These are phyloP conservation scores for Eucalyptus grandis DNA, from an alignment of 345 rosid species.

Conservation along the genomic window DNA sequence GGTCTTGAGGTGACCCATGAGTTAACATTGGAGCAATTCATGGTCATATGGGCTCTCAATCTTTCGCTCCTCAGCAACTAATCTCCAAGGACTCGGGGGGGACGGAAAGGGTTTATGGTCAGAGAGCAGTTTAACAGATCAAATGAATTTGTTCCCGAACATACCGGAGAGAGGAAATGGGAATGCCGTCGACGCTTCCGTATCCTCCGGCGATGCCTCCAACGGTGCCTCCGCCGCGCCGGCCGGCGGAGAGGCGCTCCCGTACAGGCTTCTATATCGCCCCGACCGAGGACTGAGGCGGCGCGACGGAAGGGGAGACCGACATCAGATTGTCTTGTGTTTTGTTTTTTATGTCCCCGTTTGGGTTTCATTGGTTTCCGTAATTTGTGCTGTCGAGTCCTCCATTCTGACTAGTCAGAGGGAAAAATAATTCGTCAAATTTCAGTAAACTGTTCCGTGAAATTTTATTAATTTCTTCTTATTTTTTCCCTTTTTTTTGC, in stretches of 20 bases:
- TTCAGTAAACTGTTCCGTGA: not conserved
- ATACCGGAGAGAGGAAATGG: not conserved
- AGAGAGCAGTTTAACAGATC: not conserved
- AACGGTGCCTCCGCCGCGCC: not conserved
- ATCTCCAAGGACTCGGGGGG: not conserved
- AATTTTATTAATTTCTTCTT: not conserved
- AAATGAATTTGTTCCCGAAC: not conserved
- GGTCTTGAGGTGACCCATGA: constrained; percentile 12
- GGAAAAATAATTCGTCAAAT: not conserved
- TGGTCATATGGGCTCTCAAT: not conserved
- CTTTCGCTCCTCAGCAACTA: not conserved
- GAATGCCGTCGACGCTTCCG: not conserved
- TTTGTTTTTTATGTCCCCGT: not conserved
- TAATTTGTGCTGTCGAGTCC: not conserved
- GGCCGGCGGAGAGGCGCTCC: not conserved
- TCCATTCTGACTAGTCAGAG: not conserved
- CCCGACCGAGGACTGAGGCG: not conserved
- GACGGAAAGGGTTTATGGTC: not conserved
- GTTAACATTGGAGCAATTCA: constrained; percentile 17
- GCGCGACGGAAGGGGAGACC: not conserved
- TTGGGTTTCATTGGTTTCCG: not conserved
- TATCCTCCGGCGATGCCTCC: not conserved
- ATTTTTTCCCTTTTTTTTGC: not conserved
- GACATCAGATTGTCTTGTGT: not conserved
- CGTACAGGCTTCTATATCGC: not conserved